These are phyloP conservation scores for Moesziomyces sp. DNA, from an alignment of 1,284 basidiomycete species.

Conservation along the genomic window DNA sequence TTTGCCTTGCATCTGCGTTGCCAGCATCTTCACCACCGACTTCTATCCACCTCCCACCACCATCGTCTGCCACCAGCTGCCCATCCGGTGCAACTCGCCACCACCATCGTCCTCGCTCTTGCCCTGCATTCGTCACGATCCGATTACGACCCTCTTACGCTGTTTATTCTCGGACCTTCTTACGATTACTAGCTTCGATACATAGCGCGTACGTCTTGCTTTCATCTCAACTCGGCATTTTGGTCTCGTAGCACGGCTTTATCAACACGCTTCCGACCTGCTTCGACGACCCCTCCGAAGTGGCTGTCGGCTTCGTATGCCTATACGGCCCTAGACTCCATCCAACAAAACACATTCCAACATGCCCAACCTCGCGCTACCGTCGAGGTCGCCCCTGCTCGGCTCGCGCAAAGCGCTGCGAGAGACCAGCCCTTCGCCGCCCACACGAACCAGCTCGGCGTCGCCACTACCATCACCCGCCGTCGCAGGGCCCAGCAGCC, in stretches of 20 bases:
- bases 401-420: conserved; percentile 36
- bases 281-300: too few species aligned
- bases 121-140: too few species aligned
- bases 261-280: too few species aligned
- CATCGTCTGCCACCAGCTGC: not conserved
- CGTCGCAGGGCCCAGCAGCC: conserved; percentile 40
- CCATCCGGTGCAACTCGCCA: not conserved
- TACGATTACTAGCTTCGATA: too few species aligned
- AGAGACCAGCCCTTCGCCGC: conserved; percentile 37
- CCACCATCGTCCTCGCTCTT: not conserved
- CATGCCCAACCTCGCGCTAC: conserved; percentile 53
- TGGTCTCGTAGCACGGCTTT: not conserved
- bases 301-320: conserved; percentile 1
- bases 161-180: too few species aligned
- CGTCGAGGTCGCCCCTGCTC: conserved; percentile 55
- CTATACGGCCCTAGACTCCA: not conserved
- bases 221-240: conserved; percentile 5
- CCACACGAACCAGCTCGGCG: conserved; percentile 40
- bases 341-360: not conserved
- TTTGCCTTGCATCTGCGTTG: not conserved
- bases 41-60: not conserved
- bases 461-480: conserved; percentile 26
- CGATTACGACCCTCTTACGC: too few species aligned
- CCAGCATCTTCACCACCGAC: not conserved
- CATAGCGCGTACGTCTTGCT: too few species aligned